Evolutionary conservation across 768 basidiomycete genomes (phyloP), one percentile per base, ranked within the genome.

Genomic region (Phaeotremella fagi): DNA sequence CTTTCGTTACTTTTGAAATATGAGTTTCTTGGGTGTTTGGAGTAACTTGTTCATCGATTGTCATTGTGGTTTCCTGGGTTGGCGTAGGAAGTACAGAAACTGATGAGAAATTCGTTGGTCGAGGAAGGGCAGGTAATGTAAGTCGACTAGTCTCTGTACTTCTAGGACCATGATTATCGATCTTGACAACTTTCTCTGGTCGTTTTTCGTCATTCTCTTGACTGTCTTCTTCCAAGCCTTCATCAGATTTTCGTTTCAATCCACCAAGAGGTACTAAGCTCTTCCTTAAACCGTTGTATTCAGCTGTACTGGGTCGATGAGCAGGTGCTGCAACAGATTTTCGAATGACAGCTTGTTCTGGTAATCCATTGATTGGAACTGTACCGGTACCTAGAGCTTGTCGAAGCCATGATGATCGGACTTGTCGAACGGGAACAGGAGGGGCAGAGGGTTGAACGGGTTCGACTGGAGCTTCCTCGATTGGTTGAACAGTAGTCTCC

Each of bases 391-490:
- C 63, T 28, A 70, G 63, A 18, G 68, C 68, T 51, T 67, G 64
- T 36, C 46, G 51, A 6, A 70, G 59, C 68, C 68, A 70, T 11
- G 68, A 70, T 11, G 63, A 67, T 25, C 68, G 65, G 46, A 70
- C 68, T 52, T 66, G 61, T 1, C 56, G 51, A 4, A 56, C 42
- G 3, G 62, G 63, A 15, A 55, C 45, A 2, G 52, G 14, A 12
- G 54, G n/a, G 3, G 25, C 27, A 18, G 36, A 24, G 23, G 51
- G 43, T 3, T 28, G 9, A 26, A 45, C 26, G n/a, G 28, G 5
- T 15, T 26, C 27, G 12, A 6, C 26, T 15, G 46, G 24, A 48
- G 46, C 25, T 20, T 27, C 31, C 20, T 25, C 23, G 42, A 48
- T 16, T 24, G 38, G 38, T 6, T 22, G 11, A 22, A 12, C 9